Base-by-base conservation (phyloP, 2,329 filamentous ascomycete species). In the Pestalotiopsis sp. region DNA sequence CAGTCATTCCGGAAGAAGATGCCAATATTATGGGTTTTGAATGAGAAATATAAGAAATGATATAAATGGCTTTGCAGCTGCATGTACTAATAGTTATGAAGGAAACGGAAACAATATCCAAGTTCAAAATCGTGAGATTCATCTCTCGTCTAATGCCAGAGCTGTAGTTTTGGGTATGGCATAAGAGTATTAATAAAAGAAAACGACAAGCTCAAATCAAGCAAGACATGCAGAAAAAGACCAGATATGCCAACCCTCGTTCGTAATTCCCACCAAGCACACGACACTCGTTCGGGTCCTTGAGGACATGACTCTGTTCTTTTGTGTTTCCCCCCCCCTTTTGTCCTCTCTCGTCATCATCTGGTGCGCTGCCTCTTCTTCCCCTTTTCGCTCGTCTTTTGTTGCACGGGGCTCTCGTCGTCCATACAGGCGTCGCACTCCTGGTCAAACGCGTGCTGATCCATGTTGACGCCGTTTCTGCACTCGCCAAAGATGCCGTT, bases 361-460 rank as follows among this genome's bases (percentile, higher is more conserved):
- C 58, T 7, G 67, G 60, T 64, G 67, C 70, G 40, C 68, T 68
- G 66, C 40, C 64, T 26, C 44, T 65, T 68, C 66, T 61, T 68
- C 22, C 60, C 57, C 24, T 24, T 64, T 13, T 60, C 44, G 59
- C 11, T 66, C 64, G 9, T 52, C 65, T 30, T 59, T 57, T 68
- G 68, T 56, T 77, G 80, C 61, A 82, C 71, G 66, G 81, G 81
- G 60, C 84, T 81, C 60, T 81, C 79, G 48, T 81, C 79, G 56
- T 80, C 79, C 59, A 76, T 71, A 67, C 83, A 85, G 14, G 74
- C 70, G 60, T 82, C 78, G 73, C 83, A 85, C 71, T 85, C 83
- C 68, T 84, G 83, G 70, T 84, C 82, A 68, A 84, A 84, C 2
- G 70, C 69, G 73, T 85, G 83, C 67, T 83, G 75, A 69, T 85